These are phyloP conservation scores for Colletotrichum tamarilloi DNA, from an alignment of 2,329 filamentous ascomycete species.

Conservation along the genomic window DNA sequence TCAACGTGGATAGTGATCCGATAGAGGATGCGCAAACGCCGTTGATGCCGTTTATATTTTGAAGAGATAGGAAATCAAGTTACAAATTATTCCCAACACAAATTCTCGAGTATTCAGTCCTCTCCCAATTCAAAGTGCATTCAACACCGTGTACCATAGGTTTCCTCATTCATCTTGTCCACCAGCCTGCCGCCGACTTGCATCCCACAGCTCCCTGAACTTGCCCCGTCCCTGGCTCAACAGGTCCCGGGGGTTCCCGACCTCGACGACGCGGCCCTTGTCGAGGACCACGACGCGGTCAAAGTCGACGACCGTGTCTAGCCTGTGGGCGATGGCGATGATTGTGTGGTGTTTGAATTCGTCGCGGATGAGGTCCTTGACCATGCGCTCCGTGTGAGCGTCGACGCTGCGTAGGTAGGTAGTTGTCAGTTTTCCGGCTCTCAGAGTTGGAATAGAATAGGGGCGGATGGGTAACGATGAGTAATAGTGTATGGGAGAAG, in stretches of 20 bases:
- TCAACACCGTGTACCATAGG: not conserved
- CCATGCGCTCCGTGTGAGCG: slow-evolving; percentile 44
- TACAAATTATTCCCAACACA: not conserved
- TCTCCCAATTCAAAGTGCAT: not conserved
- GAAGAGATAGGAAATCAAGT: not conserved
- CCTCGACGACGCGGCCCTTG: slow-evolving; percentile 33
- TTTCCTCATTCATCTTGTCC: not conserved
- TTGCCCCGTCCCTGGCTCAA: slow-evolving; percentile 17
- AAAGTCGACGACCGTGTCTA: slow-evolving; percentile 56
- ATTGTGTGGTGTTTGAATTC: slow-evolving; percentile 62
- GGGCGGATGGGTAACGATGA: too few species aligned
- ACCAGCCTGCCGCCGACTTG: slow-evolving; percentile 2
- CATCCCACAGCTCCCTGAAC: slow-evolving; percentile 28
- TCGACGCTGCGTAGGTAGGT: slow-evolving; percentile 43
- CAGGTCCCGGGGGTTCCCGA: slow-evolving; percentile 19
- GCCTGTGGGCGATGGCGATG: slow-evolving; percentile 52
- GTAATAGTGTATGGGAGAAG: too few species aligned
- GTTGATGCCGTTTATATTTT: not conserved
- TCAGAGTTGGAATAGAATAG: not conserved
- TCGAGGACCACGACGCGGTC: slow-evolving; percentile 35
- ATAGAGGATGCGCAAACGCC: not conserved
- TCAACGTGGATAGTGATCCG: slow-evolving; percentile 59
- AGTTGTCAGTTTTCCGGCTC: not conserved
- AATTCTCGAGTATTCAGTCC: too few species aligned
- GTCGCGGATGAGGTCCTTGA: slow-evolving; percentile 44